Conservation (phyloP, 768 basidiomycete genomes). For the Wakefieldia striispora region DNA sequence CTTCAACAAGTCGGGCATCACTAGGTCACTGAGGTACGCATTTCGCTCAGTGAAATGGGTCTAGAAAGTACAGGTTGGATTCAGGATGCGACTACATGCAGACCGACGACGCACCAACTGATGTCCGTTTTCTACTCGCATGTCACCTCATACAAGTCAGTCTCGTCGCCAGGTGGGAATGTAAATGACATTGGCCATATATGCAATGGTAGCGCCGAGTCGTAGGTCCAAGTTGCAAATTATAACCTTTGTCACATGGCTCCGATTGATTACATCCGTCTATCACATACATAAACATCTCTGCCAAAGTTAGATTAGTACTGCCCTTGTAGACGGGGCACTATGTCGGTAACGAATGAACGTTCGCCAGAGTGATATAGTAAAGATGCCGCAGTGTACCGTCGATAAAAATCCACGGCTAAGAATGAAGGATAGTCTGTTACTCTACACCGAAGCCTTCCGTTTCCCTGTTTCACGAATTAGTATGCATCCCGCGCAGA, state of each 20-base stretch:
- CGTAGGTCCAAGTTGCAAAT: constrained; percentile 1
- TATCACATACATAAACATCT: constrained; percentile 1
- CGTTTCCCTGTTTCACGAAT: constrained; percentile 53
- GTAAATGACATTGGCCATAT: neutral
- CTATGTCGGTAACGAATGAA: neutral
- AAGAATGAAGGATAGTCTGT: constrained; percentile 6
- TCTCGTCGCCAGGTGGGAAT: neutral
- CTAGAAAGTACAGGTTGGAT: constrained; percentile 27
- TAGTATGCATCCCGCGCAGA: neutral
- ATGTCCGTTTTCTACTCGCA: constrained; percentile 69
- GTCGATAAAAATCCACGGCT: constrained; percentile 2
- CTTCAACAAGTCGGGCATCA: constrained; percentile 58
- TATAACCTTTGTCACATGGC: constrained; percentile 1
- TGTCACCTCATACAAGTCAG: constrained; percentile 20
- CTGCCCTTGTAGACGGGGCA: constrained; percentile 2
- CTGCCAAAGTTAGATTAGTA: neutral
- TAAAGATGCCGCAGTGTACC: constrained; percentile 9
- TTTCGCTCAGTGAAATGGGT: constrained; percentile 54
- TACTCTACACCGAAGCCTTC: constrained; percentile 73
- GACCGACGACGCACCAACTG: constrained; percentile 43
- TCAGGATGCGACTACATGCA: neutral
- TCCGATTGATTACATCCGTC: neutral
- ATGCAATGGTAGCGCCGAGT: too few relatives aligned
- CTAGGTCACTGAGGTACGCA: constrained; percentile 59
- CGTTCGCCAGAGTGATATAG: constrained; percentile 11